Percentiles rank a stretch among this genome's conserved stretches.
Conservation (phyloP, 441 rosid species). For the Corymbia citriodora region DNA sequence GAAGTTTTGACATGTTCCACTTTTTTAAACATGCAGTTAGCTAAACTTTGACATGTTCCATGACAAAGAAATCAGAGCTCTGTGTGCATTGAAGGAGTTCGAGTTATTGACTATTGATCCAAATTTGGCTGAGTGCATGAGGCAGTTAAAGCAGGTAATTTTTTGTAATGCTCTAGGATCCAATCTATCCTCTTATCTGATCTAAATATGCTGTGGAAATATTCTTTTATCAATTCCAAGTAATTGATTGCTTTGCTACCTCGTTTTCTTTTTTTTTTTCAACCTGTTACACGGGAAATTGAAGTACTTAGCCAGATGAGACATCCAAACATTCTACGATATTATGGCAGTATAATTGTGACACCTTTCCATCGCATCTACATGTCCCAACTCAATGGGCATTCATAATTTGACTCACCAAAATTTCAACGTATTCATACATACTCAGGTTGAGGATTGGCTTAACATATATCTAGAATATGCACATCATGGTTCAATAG, state of each 20-base stretch:
- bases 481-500: too few relatives aligned
- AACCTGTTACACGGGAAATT: conserved; percentile 52
- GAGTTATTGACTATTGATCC: conserved; percentile 82
- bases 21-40: neutral
- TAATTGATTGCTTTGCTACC: neutral
- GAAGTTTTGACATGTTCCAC: neutral
- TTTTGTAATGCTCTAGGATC: neutral
- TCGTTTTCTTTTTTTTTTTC: neutral
- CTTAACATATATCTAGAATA: neutral
- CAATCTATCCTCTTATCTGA: neutral
- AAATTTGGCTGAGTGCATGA: conserved; percentile 73
- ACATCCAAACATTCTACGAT: conserved; percentile 88
- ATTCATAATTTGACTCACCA: neutral
- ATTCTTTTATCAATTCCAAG: neutral
- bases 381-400: neutral
- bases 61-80: conserved; percentile 72
- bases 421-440: neutral
- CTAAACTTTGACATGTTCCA: conserved; percentile 3
- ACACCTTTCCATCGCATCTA: conserved; percentile 1
- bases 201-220: neutral
- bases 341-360: conserved; percentile 91
- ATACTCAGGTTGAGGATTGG: conserved; percentile 57
- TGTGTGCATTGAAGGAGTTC: conserved; percentile 93
- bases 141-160: conserved; percentile 72
- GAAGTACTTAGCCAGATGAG: conserved; percentile 76